phyloP scores from a whole-genome alignment of 495 filamentous ascomycete species.

The Hypoxylon fuscum region DNA sequence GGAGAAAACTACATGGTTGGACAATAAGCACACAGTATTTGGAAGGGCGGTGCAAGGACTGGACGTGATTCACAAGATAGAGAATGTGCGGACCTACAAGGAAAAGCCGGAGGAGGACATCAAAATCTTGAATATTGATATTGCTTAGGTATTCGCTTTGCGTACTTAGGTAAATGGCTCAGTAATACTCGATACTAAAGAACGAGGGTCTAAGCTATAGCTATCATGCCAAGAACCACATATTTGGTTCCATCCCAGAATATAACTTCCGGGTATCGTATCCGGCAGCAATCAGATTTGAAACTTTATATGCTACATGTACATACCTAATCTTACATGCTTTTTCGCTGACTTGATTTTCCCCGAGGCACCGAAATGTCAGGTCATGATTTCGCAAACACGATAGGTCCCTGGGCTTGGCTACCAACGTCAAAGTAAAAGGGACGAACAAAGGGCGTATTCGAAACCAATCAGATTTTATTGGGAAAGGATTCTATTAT shows the following conservation, averaged over 20 bases:
- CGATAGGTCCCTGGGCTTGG: too few relatives aligned
- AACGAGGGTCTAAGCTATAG: too few relatives aligned
- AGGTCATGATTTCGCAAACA: background rate
- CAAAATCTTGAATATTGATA: slow-evolving; percentile 92
- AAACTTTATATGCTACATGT: too few relatives aligned
- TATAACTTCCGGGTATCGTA: too few relatives aligned
- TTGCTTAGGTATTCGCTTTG: slow-evolving; percentile 48
- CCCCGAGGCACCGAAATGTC: background rate
- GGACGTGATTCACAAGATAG: slow-evolving; percentile 97
- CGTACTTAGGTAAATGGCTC: background rate
- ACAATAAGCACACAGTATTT: slow-evolving; percentile 96
- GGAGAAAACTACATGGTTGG: slow-evolving; percentile 95
- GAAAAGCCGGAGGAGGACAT: slow-evolving; percentile 97
- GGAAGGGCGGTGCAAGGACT: slow-evolving; percentile 87
- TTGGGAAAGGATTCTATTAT: too few relatives aligned
- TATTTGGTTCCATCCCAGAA: too few relatives aligned
- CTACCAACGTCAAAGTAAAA: too few relatives aligned
- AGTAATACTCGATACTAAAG: too few relatives aligned
- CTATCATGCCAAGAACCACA: too few relatives aligned
- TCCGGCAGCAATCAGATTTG: too few relatives aligned
- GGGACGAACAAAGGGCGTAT: too few relatives aligned
- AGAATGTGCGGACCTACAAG: slow-evolving; percentile 90
- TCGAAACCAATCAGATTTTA: too few relatives aligned
- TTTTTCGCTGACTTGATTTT: slow-evolving; percentile 36
- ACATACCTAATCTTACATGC: slow-evolving; percentile 52